Conservation (phyloP, 306 rosid species). For the Malus sieversii region DNA sequence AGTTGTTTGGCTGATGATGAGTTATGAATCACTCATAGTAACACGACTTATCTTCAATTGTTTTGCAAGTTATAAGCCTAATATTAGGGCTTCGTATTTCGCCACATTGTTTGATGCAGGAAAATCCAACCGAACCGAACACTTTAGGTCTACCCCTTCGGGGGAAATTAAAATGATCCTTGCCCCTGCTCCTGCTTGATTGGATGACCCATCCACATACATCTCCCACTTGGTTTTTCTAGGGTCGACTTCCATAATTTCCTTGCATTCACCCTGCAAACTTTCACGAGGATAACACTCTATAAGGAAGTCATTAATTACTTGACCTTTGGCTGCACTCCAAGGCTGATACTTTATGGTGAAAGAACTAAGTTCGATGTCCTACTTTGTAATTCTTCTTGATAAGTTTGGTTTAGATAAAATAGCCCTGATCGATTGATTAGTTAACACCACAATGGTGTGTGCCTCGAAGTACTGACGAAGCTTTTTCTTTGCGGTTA, state of each 20-base stretch:
- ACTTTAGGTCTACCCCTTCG: rapidly evolving
- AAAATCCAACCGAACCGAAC: rapidly evolving
- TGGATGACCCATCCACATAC: background rate
- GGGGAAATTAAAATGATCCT: background rate
- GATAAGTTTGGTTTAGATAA: background rate
- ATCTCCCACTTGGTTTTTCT: background rate
- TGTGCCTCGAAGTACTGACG: background rate
- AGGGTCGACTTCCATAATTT: no score
- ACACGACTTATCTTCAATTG: no score
- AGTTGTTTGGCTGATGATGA: background rate
- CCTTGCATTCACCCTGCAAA: background rate
- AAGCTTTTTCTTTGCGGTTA: background rate
- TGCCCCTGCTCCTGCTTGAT: rapidly evolving
- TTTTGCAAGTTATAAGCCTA: no score
- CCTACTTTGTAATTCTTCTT: background rate
- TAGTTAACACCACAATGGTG: background rate
- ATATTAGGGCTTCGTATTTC: no score
- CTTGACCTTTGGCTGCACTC: background rate
- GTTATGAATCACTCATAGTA: no score
- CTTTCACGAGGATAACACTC: background rate
- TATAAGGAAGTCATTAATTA: background rate
- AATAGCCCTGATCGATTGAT: background rate
- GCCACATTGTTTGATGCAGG: no score
- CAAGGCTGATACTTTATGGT: background rate
- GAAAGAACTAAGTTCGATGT: background rate